Evolutionary conservation across 2,329 filamentous ascomycete genomes (phyloP).

Genomic region (Lecanicillium sp.): DNA sequence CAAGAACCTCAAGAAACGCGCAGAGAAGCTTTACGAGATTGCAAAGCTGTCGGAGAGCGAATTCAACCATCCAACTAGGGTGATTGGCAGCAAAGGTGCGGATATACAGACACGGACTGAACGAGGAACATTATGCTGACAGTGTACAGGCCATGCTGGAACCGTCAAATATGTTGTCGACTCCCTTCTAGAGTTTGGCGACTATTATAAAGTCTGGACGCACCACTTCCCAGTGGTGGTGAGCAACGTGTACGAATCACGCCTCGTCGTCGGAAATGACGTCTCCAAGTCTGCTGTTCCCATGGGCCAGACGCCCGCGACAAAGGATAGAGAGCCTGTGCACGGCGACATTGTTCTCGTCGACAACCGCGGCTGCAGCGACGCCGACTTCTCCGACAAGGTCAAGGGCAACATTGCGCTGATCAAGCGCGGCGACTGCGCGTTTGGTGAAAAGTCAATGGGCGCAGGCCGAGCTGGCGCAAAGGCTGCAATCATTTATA

Average conservation of each 20-base stretch:
- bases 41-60: constrained; percentile 50
- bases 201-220: constrained; percentile 54
- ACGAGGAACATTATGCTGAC: constrained; percentile 6
- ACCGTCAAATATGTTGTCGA: constrained; percentile 56
- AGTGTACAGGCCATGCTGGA: constrained; percentile 45
- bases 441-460: constrained; percentile 64
- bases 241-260: constrained; percentile 50
- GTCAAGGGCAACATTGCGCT: constrained; percentile 60
- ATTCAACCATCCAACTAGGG: constrained; percentile 60
- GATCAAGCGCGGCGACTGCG: constrained; percentile 59
- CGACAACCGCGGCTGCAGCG: constrained; percentile 53
- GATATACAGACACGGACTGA: too few relatives aligned
- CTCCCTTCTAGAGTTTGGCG: constrained; percentile 43
- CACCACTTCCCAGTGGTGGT: constrained; percentile 57
- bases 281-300: constrained; percentile 42
- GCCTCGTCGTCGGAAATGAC: constrained; percentile 45
- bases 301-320: constrained; percentile 62
- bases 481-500: constrained; percentile 64
- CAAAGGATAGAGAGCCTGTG: constrained; percentile 48
- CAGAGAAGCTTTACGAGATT: constrained; percentile 53
- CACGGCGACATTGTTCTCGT: constrained; percentile 53
- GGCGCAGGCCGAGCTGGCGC: constrained; percentile 63
- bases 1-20: constrained; percentile 48
- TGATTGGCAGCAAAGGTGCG: constrained; percentile 58
- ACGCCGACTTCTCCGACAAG: constrained; percentile 52